These are phyloP conservation scores for Eleusine indica DNA, from an alignment of 176 grass and related monocot genomes.

Conservation along the genomic window DNA sequence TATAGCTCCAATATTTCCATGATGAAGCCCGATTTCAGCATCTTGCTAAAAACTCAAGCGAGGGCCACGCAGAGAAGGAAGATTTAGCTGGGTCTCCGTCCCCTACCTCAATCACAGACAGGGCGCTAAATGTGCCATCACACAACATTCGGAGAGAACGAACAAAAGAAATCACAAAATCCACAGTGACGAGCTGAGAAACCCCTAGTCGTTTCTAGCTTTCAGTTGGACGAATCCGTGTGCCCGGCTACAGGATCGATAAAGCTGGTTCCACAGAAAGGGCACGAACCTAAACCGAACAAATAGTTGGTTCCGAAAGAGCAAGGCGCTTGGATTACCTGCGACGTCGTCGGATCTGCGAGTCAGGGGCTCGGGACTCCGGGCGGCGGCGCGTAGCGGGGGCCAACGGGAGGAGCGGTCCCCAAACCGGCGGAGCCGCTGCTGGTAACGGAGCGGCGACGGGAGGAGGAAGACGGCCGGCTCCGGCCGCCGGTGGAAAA, in stretches of 20 bases:
- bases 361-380: neutral
- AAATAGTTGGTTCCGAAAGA: neutral
- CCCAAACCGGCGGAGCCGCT: no score
- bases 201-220: neutral
- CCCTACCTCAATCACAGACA: neutral
- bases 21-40: neutral
- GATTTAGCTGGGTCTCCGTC: neutral
- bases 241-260: neutral
- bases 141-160: neutral
- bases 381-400: neutral
- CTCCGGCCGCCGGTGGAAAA: neutral
- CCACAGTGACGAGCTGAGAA: neutral
- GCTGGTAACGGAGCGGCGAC: neutral
- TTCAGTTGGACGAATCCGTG: neutral
- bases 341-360: neutral
- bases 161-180: neutral
- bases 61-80: neutral
- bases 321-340: conserved; percentile 7
- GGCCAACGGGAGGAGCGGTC: no score
- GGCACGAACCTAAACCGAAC: neutral
- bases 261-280: neutral
- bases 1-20: neutral
- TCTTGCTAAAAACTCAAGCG: neutral
- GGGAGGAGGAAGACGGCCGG: neutral
- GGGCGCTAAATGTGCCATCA: neutral